A percentile compares a stretch with the other conserved stretches of the same genome.
Evolutionary conservation across 306 rosid species (phyloP).

Genomic region (Sicyos edulis): DNA sequence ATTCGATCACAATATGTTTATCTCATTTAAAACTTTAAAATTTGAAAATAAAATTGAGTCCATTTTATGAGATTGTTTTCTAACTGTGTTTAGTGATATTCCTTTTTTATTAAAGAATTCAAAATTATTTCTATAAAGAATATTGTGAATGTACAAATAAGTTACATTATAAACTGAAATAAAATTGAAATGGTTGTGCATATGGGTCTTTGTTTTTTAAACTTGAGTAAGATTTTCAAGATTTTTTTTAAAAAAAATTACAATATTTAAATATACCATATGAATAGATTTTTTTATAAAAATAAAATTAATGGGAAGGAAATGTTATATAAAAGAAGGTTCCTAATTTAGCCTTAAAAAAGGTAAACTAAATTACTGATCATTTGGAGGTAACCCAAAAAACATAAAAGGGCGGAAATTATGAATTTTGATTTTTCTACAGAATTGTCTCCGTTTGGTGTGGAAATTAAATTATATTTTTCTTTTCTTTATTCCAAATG

Average conservation of each 20-base stretch:
- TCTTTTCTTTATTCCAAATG: conserved; percentile 2
- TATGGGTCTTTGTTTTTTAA: neutral
- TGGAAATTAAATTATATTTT: neutral
- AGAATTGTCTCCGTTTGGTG: neutral
- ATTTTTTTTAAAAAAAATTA: neutral
- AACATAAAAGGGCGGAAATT: neutral
- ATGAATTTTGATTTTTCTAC: neutral
- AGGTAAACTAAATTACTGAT: neutral
- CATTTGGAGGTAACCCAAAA: neutral
- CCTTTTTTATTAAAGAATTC: neutral
- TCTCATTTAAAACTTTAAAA: too few relatives aligned
- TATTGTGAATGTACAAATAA: neutral
- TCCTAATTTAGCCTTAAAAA: too few relatives aligned
- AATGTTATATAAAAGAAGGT: too few relatives aligned
- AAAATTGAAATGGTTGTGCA: neutral
- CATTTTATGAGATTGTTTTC: neutral
- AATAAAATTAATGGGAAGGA: too few relatives aligned
- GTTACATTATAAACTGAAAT: too few relatives aligned
- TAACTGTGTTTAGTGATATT: too few relatives aligned
- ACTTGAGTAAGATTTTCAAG: neutral
- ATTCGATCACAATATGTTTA: too few relatives aligned
- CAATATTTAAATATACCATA: too few relatives aligned
- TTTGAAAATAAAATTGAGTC: too few relatives aligned
- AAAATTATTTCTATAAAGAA: neutral
- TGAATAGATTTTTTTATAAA: too few relatives aligned